phyloP scores from a whole-genome alignment of 192 early-diverging fungal genomes.

The Allomyces macrogynus region DNA sequence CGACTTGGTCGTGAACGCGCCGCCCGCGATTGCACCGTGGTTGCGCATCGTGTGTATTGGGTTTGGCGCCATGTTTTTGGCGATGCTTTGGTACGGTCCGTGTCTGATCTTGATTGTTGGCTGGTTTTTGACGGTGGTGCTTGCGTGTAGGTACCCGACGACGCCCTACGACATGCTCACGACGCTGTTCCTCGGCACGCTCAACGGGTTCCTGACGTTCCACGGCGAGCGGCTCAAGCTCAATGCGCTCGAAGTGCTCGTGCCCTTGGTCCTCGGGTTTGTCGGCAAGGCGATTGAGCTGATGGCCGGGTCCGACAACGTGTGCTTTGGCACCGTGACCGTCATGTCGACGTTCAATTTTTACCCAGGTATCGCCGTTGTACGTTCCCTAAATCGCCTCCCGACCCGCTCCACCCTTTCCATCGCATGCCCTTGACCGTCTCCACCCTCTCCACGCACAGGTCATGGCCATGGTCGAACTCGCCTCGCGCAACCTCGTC shows the following conservation, averaged over 20 bases:
- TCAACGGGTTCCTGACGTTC: neutral
- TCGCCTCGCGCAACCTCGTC: constrained; percentile 70
- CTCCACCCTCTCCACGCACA: no score
- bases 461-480: constrained; percentile 54
- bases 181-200: neutral
- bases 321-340: neutral
- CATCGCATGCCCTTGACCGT: no score
- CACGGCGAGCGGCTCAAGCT: neutral
- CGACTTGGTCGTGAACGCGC: neutral
- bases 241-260: neutral
- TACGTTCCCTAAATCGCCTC: no score
- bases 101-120: no score
- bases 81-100: neutral
- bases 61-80: neutral
- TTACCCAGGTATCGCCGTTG: neutral
- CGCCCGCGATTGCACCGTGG: neutral
- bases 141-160: neutral
- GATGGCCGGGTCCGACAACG: neutral
- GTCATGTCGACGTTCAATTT: neutral
- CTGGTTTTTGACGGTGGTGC: no score
- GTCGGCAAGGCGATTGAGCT: neutral
- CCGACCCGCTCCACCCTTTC: no score
- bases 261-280: neutral
- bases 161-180: neutral
- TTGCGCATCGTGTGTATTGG: neutral